Conservation (phyloP, 2,329 filamentous ascomycete species). For the Diatrype stigma region DNA sequence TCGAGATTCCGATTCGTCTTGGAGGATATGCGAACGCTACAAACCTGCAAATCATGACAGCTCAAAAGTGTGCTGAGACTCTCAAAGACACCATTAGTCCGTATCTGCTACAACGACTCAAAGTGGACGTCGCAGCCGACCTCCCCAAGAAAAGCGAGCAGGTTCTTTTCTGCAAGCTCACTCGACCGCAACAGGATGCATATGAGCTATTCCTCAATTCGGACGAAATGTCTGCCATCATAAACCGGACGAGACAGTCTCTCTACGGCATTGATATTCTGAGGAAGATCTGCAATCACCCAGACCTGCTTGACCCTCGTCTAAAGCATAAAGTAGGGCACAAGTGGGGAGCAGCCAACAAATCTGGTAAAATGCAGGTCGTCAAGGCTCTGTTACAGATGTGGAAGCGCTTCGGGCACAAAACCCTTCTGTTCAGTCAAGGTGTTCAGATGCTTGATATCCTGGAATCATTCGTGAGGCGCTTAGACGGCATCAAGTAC, state of each 20-base stretch:
- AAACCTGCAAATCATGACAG: slow-evolving; percentile 90
- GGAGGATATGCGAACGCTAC: slow-evolving; percentile 95
- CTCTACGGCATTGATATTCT: slow-evolving; percentile 88
- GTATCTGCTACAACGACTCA: slow-evolving; percentile 87
- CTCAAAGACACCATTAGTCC: slow-evolving; percentile 91
- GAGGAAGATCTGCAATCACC: slow-evolving; percentile 96
- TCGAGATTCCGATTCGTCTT: slow-evolving; percentile 88
- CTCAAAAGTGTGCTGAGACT: slow-evolving; percentile 88
- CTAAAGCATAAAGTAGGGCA: slow-evolving; percentile 58
- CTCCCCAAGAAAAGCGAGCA: slow-evolving; percentile 94
- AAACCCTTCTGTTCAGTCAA: slow-evolving; percentile 89
- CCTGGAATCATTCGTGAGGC: slow-evolving; percentile 72
- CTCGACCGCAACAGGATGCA: slow-evolving; percentile 68
- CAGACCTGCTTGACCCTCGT: slow-evolving; percentile 71
- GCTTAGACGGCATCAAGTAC: slow-evolving; percentile 67
- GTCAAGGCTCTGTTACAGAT: slow-evolving; percentile 81
- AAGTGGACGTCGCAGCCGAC: slow-evolving; percentile 89
- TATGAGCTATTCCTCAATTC: slow-evolving; percentile 81
- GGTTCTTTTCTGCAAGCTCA: slow-evolving; percentile 92
- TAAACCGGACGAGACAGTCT: slow-evolving; percentile 70
- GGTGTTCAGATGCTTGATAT: slow-evolving; percentile 95
- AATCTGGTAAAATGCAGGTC: slow-evolving; percentile 95
- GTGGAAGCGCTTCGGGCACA: slow-evolving; percentile 88
- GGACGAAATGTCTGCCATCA: slow-evolving; percentile 79
- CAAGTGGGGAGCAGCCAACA: slow-evolving; percentile 70